phyloP scores from a whole-genome alignment of 2,329 filamentous ascomycete genomes.

The Emergomyces pasteurianus region DNA sequence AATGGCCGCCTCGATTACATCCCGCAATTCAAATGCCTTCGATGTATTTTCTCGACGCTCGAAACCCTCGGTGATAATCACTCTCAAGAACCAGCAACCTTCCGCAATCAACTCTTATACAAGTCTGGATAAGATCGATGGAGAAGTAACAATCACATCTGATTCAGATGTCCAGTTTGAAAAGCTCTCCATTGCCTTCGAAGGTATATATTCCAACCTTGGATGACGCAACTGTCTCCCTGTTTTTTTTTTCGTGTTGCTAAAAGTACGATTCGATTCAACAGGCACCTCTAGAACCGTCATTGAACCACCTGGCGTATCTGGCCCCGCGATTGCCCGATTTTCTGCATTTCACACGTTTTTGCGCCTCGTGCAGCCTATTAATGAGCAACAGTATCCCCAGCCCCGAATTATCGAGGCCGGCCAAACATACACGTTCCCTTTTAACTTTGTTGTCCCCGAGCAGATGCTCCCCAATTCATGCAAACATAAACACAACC shows the following conservation, averaged over 20 bases:
- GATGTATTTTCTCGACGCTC: neutral
- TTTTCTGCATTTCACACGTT: conserved; percentile 49
- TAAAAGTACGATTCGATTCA: neutral
- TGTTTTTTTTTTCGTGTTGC: neutral
- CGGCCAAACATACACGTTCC: conserved; percentile 46
- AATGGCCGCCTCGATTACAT: neutral
- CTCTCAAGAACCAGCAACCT: conserved; percentile 12
- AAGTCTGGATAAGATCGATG: conserved; percentile 21
- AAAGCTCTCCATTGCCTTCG: conserved; percentile 19
- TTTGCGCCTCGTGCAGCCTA: conserved; percentile 50
- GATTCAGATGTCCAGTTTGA: conserved; percentile 20
- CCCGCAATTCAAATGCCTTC: neutral
- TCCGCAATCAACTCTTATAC: conserved; percentile 18
- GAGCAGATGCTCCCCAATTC: conserved; percentile 46
- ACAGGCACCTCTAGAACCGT: conserved; percentile 40
- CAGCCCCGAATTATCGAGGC: conserved; percentile 42
- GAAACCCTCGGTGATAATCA: conserved; percentile 12
- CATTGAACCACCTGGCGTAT: conserved; percentile 43
- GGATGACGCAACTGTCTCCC: too few species aligned
- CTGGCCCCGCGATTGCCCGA: conserved; percentile 41
- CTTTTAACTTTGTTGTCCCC: conserved; percentile 54
- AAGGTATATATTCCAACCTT: conserved; percentile 12
- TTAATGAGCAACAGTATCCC: conserved; percentile 42
- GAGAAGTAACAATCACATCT: conserved; percentile 17
- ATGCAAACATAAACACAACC: conserved; percentile 43